These are phyloP conservation scores for Vanilla planifolia DNA, from an alignment of 106 monocot genomes.

Conservation along the genomic window DNA sequence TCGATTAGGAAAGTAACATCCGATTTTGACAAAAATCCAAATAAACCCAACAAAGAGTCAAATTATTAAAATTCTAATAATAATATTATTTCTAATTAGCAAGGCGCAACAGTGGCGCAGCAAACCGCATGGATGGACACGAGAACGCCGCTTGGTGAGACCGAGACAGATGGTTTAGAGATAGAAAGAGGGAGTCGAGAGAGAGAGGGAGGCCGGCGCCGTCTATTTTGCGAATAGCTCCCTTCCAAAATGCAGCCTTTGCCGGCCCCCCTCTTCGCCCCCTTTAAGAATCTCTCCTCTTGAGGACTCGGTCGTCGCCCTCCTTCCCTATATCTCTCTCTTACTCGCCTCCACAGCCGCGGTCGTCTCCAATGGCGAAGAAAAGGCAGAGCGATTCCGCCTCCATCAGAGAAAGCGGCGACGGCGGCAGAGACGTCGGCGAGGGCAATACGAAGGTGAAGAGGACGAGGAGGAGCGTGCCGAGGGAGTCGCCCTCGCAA, in stretches of 20 bases:
- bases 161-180: too few species aligned
- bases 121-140: too few species aligned
- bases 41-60: too few species aligned
- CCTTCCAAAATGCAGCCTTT: slow-evolving; percentile 5
- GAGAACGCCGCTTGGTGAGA: too few species aligned
- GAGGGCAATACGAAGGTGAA: slow-evolving; percentile 28
- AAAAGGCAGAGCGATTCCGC: slow-evolving; percentile 13
- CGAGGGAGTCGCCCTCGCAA: slow-evolving; percentile 48
- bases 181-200: too few species aligned
- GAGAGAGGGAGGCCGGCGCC: slow-evolving; percentile 7
- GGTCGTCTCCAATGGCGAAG: slow-evolving; percentile 29
- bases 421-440: not conserved
- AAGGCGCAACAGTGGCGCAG: too few species aligned
- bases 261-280: slow-evolving; percentile 9
- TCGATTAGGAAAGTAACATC: too few species aligned
- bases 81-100: too few species aligned
- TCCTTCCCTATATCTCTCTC: not conserved
- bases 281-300: slow-evolving; percentile 3
- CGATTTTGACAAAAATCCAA: too few species aligned
- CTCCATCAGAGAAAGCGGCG: slow-evolving; percentile 1
- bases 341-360: not conserved
- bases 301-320: not conserved
- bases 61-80: too few species aligned
- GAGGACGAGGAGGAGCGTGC: slow-evolving; percentile 55
- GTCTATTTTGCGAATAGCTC: slow-evolving; percentile 3